phyloP scores from a whole-genome alignment of 2,329 filamentous ascomycete species.

The Neofusicoccum umdonicola region DNA sequence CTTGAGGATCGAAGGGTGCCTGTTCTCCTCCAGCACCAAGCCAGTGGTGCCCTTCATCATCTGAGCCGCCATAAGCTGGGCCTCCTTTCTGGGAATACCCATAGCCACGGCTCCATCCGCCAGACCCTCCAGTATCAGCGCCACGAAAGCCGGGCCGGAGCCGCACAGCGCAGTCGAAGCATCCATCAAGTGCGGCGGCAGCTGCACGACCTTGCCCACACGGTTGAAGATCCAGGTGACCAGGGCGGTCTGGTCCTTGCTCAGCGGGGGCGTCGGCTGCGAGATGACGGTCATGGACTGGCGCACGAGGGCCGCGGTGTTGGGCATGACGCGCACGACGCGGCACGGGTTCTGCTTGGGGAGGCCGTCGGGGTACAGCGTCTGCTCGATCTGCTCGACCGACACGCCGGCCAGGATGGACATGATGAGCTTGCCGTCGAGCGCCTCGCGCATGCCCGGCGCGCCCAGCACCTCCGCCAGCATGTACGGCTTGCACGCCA shows the following conservation, averaged over 20 bases:
- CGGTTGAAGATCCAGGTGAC: constrained; percentile 75
- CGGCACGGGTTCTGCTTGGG: constrained; percentile 54
- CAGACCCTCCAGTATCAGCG: constrained; percentile 71
- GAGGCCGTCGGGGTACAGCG: constrained; percentile 57
- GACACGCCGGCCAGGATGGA: constrained; percentile 78
- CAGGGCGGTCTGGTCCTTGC: constrained; percentile 52
- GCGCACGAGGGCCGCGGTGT: constrained; percentile 74
- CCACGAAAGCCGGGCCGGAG: constrained; percentile 73
- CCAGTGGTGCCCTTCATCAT: constrained; percentile 72
- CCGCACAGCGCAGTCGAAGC: constrained; percentile 71
- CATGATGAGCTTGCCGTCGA: constrained; percentile 77
- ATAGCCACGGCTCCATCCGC: constrained; percentile 77
- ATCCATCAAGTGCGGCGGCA: constrained; percentile 69
- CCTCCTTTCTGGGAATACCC: constrained; percentile 70
- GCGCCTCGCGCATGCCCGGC: constrained; percentile 67
- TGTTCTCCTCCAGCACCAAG: constrained; percentile 63
- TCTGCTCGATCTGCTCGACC: constrained; percentile 63
- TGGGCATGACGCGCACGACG: constrained; percentile 79
- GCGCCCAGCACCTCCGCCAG: constrained; percentile 66
- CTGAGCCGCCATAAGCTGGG: constrained; percentile 75
- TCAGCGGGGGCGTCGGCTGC: constrained; percentile 58
- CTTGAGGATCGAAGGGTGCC: constrained; percentile 71
- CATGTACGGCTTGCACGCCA: constrained; percentile 79
- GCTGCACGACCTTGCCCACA: constrained; percentile 68
- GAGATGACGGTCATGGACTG: constrained; percentile 80